phyloP scores from a whole-genome alignment of 371 early-diverging fungal species.

The Mortierella sp. region DNA sequence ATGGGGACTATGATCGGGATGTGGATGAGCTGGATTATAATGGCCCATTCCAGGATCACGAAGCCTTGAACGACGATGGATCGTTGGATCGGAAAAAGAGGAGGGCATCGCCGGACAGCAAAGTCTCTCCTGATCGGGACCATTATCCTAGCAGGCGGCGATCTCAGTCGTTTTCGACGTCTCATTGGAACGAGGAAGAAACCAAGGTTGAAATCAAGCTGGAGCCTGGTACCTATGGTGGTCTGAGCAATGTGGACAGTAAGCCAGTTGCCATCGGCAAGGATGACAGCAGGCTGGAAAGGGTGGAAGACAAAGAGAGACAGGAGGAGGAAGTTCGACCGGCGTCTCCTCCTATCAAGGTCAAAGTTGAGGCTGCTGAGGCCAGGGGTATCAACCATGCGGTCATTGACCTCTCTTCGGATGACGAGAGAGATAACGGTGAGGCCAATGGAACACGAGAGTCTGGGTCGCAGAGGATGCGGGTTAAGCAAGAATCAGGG shows the following conservation, averaged over 20 bases:
- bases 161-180: conserved; percentile 31
- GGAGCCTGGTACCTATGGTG: conserved; percentile 4
- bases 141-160: conserved; percentile 22
- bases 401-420: conserved; percentile 41
- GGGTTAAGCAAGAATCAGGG: conserved; percentile 7
- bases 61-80: not conserved
- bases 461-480: not conserved
- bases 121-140: conserved; percentile 14
- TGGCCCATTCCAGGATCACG: not conserved
- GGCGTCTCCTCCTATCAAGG: not conserved
- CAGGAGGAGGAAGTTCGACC: not conserved
- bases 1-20: not conserved
- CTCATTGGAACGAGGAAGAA: conserved; percentile 26
- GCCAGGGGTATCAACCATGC: not conserved
- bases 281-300: not conserved
- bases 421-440: conserved; percentile 23
- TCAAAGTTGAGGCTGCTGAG: conserved; percentile 11
- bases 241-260: not conserved
- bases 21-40: not conserved
- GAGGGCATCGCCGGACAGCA: conserved; percentile 19
- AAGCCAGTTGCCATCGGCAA: not conserved
- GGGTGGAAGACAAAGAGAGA: not conserved
- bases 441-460: not conserved
- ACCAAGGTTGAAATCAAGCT: conserved; percentile 13
- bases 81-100: conserved; percentile 18